Conservation (phyloP, 1,284 basidiomycete species). For the Leccinum proliferum region DNA sequence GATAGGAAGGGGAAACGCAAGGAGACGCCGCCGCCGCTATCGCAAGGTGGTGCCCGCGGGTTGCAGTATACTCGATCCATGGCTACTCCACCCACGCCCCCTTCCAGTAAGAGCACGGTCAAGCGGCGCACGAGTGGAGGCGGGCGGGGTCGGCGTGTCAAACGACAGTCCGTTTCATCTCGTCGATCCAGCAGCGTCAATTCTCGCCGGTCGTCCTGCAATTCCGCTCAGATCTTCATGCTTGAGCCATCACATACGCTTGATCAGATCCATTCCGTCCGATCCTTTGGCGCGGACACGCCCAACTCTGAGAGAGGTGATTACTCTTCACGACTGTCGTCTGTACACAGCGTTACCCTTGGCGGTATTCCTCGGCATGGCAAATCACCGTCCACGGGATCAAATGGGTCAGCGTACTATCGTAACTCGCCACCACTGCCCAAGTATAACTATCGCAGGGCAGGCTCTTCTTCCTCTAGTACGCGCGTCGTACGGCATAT, state of each 20-base stretch:
- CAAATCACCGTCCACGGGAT: constrained; percentile 72
- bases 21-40: constrained; percentile 29
- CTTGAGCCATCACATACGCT: constrained; percentile 48
- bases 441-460: constrained; percentile 60
- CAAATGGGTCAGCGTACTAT: constrained; percentile 58
- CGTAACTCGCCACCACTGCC: constrained; percentile 63
- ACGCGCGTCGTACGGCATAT: constrained; percentile 70
- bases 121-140: constrained; percentile 45
- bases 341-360: constrained; percentile 62
- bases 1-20: constrained; percentile 75
- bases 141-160: constrained; percentile 46
- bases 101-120: constrained; percentile 32
- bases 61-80: constrained; percentile 26
- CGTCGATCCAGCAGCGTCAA: constrained; percentile 79
- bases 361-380: constrained; percentile 45
- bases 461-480: constrained; percentile 62
- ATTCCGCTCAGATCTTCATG: constrained; percentile 55
- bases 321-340: constrained; percentile 67
- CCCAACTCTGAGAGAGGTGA: constrained; percentile 78
- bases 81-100: constrained; percentile 17
- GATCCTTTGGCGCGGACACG: constrained; percentile 68
- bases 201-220: constrained; percentile 65
- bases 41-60: constrained; percentile 26
- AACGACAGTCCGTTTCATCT: constrained; percentile 64
- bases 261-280: constrained; percentile 48